Evolutionary conservation across 768 basidiomycete species (phyloP).

Genomic region (Boletus tylopilopsis): DNA sequence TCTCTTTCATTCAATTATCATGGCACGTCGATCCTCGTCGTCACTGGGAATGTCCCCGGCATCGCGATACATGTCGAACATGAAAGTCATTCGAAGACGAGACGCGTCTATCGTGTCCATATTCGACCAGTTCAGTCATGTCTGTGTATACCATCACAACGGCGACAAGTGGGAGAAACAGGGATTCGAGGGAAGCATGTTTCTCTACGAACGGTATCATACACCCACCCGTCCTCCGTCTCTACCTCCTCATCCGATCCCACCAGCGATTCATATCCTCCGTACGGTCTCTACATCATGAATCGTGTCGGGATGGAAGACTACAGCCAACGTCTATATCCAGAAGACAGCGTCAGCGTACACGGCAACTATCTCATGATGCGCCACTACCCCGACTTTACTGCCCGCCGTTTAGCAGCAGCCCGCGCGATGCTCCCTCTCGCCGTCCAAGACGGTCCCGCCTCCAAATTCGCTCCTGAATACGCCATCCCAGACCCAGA

Average conservation of each 20-base stretch:
- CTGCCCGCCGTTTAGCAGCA: constrained; percentile 42
- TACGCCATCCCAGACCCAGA: constrained; percentile 45
- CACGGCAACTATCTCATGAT: constrained; percentile 69
- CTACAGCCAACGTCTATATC: constrained; percentile 68
- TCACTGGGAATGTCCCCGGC: constrained; percentile 56
- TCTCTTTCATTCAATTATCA: no score
- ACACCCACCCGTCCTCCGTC: background rate
- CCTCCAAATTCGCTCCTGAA: constrained; percentile 48
- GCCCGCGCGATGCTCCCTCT: constrained; percentile 26
- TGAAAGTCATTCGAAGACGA: constrained; percentile 73
- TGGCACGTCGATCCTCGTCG: no score
- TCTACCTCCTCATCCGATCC: constrained; percentile 1
- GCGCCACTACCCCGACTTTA: constrained; percentile 69
- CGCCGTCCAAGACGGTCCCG: constrained; percentile 26
- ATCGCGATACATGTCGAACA: constrained; percentile 69
- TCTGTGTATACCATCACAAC: constrained; percentile 76
- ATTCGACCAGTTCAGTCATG: constrained; percentile 86
- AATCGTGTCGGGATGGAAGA: constrained; percentile 80
- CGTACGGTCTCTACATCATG: constrained; percentile 81
- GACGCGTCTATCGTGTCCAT: constrained; percentile 78
- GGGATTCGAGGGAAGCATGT: constrained; percentile 86
- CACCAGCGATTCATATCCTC: constrained; percentile 67
- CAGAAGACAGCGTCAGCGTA: constrained; percentile 67
- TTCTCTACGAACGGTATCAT: constrained; percentile 74
- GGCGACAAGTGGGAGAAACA: constrained; percentile 78